A percentile compares a stretch with the other conserved stretches of the same genome.
Evolutionary conservation across 768 basidiomycete genomes (phyloP).

Genomic region (Suillus weaverae): DNA sequence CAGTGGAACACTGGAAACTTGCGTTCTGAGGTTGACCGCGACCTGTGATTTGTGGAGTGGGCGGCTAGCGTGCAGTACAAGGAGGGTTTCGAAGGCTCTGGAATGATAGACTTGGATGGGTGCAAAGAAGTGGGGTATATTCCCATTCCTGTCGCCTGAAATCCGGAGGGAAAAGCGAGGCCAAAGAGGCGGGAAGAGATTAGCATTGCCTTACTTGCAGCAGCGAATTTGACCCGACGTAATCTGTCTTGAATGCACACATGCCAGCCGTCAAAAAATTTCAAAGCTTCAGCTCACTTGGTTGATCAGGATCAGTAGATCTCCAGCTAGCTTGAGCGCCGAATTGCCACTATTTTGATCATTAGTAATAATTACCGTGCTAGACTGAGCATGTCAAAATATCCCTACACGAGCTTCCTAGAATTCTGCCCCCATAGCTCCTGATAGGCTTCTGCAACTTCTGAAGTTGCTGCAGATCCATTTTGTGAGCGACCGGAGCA

Average conservation of each 20-base stretch:
- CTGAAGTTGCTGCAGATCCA: neutral
- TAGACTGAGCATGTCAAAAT: neutral
- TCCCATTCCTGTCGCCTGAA: conserved; percentile 67
- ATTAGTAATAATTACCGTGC: too few relatives aligned
- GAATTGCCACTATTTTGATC: too few relatives aligned
- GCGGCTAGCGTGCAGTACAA: conserved; percentile 22
- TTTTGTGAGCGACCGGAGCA: neutral
- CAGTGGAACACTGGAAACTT: conserved; percentile 31
- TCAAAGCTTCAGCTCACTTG: neutral
- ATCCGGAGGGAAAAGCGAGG: conserved; percentile 34
- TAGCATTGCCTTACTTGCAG: conserved; percentile 10
- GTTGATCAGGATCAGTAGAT: too few relatives aligned
- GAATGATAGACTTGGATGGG: conserved; percentile 64
- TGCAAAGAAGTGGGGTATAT: conserved; percentile 59
- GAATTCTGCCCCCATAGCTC: neutral
- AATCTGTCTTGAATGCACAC: neutral
- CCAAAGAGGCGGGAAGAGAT: conserved; percentile 11
- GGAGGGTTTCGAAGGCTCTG: conserved; percentile 58
- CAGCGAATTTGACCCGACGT: neutral
- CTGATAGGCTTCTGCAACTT: neutral
- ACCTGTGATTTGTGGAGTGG: conserved; percentile 15
- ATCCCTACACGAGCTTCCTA: neutral
- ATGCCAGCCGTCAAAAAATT: neutral
- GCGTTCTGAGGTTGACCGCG: conserved; percentile 17
- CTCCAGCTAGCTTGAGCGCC: too few relatives aligned